phyloP scores from a whole-genome alignment of 2,329 filamentous ascomycete genomes.

The Stylonectria norvegica region DNA sequence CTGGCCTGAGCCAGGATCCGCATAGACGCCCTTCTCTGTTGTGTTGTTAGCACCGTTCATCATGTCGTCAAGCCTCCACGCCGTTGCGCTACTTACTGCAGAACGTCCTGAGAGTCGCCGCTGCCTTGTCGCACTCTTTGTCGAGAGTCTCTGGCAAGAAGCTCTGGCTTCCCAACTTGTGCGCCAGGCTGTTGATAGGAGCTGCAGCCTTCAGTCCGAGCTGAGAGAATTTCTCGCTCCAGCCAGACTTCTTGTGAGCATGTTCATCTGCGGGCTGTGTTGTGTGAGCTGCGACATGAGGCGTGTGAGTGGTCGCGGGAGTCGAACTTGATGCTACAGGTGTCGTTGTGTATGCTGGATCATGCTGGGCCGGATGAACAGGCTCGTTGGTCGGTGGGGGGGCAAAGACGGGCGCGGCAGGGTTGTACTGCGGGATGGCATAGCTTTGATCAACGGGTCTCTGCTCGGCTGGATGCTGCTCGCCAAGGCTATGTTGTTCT shows the following conservation, averaged over 20 bases:
- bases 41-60: slow-evolving; percentile 5
- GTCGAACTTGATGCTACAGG: slow-evolving; percentile 7
- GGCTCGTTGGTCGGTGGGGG: slow-evolving; percentile 22
- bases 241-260: slow-evolving; percentile 24
- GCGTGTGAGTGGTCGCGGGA: not conserved
- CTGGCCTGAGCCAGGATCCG: slow-evolving; percentile 31
- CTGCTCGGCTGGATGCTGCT: slow-evolving; percentile 13
- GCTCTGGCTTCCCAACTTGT: slow-evolving; percentile 77
- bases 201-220: slow-evolving; percentile 52
- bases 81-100: slow-evolving; percentile 59
- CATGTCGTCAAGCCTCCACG: not conserved
- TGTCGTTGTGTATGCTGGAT: slow-evolving; percentile 4
- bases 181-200: slow-evolving; percentile 76
- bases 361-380: slow-evolving; percentile 1
- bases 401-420: slow-evolving; percentile 30
- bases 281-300: not conserved
- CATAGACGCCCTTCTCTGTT: slow-evolving; percentile 52
- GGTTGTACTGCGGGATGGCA: slow-evolving; percentile 30
- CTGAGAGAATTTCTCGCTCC: slow-evolving; percentile 31
- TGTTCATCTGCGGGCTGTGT: not conserved
- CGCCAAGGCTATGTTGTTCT: too few species aligned
- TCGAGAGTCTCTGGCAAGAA: slow-evolving; percentile 85
- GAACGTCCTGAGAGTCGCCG: slow-evolving; percentile 77
- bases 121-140: slow-evolving; percentile 88
- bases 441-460: slow-evolving; percentile 22